A percentile compares a stretch with the other conserved stretches of the same genome.
Conservation (phyloP, 2,329 filamentous ascomycete genomes). For the Incumbomyces delicatus region DNA sequence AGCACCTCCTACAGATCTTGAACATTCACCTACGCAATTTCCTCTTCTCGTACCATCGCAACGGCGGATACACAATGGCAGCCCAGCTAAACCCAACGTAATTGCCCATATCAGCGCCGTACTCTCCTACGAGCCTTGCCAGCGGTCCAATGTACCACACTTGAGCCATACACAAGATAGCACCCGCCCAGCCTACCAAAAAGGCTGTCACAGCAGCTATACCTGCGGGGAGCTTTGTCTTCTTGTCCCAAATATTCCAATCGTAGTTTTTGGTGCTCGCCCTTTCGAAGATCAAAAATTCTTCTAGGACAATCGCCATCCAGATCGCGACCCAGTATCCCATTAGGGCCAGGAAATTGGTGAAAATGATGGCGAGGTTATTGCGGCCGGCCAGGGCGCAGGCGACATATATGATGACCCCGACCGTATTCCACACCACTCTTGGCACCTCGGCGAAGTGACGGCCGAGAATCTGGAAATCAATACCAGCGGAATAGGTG, state of each 20-base stretch:
- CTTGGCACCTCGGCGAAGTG: slow-evolving; percentile 51
- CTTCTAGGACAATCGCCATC: slow-evolving; percentile 49
- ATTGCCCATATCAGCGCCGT: slow-evolving; percentile 52
- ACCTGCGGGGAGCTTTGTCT: slow-evolving; percentile 50
- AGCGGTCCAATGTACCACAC: slow-evolving; percentile 59
- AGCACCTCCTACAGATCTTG: too few species aligned
- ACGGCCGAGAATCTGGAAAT: slow-evolving; percentile 56
- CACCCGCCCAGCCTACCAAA: slow-evolving; percentile 54
- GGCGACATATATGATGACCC: slow-evolving; percentile 53
- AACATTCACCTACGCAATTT: slow-evolving; percentile 19
- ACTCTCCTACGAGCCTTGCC: slow-evolving; percentile 46
- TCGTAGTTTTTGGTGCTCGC: slow-evolving; percentile 39
- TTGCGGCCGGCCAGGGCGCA: slow-evolving; percentile 55
- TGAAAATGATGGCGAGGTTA: slow-evolving; percentile 54
- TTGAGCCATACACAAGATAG: slow-evolving; percentile 59
- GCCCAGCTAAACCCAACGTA: slow-evolving; percentile 54
- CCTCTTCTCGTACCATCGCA: slow-evolving; percentile 44
- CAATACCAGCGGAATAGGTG: slow-evolving; percentile 56
- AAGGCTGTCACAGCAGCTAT: slow-evolving; percentile 53
- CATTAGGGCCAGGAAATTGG: slow-evolving; percentile 61
- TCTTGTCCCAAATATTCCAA: slow-evolving; percentile 53
- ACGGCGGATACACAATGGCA: slow-evolving; percentile 45
- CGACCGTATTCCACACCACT: slow-evolving; percentile 54
- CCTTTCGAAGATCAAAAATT: slow-evolving; percentile 52
- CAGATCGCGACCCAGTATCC: slow-evolving; percentile 61